phyloP scores from a whole-genome alignment of 768 basidiomycete species.

The Filobasidium wieringae region DNA sequence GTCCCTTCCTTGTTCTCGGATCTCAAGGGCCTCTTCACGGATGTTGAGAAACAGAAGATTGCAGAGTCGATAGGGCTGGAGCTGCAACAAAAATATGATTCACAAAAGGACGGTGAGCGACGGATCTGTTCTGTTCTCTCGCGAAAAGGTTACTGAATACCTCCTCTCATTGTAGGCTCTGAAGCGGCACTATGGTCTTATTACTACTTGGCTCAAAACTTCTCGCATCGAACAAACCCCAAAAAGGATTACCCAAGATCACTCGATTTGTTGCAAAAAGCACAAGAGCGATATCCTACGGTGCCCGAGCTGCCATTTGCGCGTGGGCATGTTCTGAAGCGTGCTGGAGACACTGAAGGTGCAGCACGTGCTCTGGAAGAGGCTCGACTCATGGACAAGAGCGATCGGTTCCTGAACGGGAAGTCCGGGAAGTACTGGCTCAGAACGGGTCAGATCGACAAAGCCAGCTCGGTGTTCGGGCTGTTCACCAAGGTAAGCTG shows the following conservation, averaged over 20 bases:
- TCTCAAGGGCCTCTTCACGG: constrained; percentile 67
- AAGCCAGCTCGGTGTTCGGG: constrained; percentile 62
- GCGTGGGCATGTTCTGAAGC: constrained; percentile 72
- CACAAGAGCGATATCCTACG: constrained; percentile 77
- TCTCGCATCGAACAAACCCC: constrained; percentile 43
- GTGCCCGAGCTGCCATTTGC: constrained; percentile 78
- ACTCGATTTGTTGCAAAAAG: constrained; percentile 49
- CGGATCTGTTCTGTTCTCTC: background rate
- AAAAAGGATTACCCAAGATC: constrained; percentile 24
- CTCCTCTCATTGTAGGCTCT: constrained; percentile 22
- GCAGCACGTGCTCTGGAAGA: constrained; percentile 69
- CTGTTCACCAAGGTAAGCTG: constrained; percentile 73
- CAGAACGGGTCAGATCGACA: constrained; percentile 64
- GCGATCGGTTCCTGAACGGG: constrained; percentile 89
- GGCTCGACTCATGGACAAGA: constrained; percentile 73
- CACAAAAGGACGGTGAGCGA: constrained; percentile 12
- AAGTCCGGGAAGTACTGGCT: constrained; percentile 85
- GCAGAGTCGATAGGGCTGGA: constrained; percentile 64
- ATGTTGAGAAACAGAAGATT: constrained; percentile 51
- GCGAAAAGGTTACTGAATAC: too few species aligned
- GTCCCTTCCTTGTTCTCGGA: constrained; percentile 89
- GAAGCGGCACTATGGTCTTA: constrained; percentile 73
- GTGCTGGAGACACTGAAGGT: constrained; percentile 63
- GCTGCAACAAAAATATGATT: constrained; percentile 37
- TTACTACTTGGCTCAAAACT: constrained; percentile 78